phyloP scores from a whole-genome alignment of 371 early-diverging fungal species.

The Batkoa obscura region DNA sequence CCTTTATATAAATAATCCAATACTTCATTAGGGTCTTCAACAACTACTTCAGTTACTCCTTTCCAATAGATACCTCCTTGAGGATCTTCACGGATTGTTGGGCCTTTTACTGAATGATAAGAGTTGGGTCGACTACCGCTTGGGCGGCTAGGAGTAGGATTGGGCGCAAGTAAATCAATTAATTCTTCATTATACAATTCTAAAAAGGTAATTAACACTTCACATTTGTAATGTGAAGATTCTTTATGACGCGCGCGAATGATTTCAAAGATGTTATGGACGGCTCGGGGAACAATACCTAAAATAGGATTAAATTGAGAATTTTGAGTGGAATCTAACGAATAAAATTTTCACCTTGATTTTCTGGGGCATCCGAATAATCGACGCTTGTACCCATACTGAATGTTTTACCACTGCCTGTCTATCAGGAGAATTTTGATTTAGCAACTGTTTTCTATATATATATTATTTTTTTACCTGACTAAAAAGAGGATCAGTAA shows the following conservation, averaged over 20 bases:
- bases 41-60: conserved; percentile 68
- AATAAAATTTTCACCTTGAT: conserved; percentile 6
- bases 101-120: conserved; percentile 8
- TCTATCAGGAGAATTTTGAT: conserved; percentile 13
- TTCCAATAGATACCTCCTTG: conserved; percentile 77
- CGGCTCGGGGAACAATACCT: conserved; percentile 67
- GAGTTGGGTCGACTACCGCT: conserved; percentile 6
- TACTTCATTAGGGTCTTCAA: conserved; percentile 50
- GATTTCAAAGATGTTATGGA: conserved; percentile 51
- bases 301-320: neutral
- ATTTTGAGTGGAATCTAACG: neutral
- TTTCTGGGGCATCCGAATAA: conserved; percentile 6
- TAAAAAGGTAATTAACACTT: conserved; percentile 54
- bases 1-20: conserved; percentile 43
- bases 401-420: conserved; percentile 74
- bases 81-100: conserved; percentile 71
- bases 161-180: conserved; percentile 52
- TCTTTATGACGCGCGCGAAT: conserved; percentile 12
- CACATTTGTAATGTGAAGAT: conserved; percentile 20
- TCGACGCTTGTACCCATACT: conserved; percentile 61
- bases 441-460: neutral
- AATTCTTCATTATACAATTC: conserved; percentile 98
- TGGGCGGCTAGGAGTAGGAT: conserved; percentile 10
- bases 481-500: conserved; percentile 7
- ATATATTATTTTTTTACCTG: neutral